A percentile compares a stretch with the other conserved stretches of the same genome.
These are phyloP conservation scores for Tetradesmus obliquus DNA, from an alignment of 139 green algal genomes.

Conservation along the genomic window DNA sequence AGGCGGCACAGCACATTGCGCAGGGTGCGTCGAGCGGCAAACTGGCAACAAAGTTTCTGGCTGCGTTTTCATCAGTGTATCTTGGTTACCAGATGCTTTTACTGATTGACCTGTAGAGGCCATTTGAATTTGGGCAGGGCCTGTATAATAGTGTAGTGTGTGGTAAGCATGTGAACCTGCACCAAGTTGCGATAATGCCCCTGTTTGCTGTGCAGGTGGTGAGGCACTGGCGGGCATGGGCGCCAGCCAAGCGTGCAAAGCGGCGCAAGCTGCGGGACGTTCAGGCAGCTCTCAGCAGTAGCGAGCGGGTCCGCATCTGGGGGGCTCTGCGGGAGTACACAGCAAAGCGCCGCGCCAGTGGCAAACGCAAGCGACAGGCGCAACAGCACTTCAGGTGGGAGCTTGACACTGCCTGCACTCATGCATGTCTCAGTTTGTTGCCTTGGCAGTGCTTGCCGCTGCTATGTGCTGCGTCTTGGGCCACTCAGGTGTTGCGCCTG, in stretches of 20 bases:
- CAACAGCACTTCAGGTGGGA: conserved; percentile 35
- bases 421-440: not conserved
- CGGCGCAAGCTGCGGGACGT: conserved; percentile 14
- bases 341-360: not conserved
- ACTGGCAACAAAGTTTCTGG: not conserved
- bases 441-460: not conserved
- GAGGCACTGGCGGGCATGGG: conserved; percentile 25
- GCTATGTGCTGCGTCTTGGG: not conserved
- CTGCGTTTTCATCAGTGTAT: no score
- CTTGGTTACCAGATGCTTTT: no score
- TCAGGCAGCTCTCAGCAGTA: not conserved
- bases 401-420: not conserved
- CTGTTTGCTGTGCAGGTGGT: conserved; percentile 12
- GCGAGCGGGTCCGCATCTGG: conserved; percentile 8
- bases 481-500: not conserved
- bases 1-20: conserved; percentile 13
- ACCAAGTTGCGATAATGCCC: no score
- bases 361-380: not conserved
- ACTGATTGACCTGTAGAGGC: not conserved
- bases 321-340: conserved; percentile 7
- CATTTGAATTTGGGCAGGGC: not conserved
- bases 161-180: not conserved
- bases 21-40: not conserved
- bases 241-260: conserved; percentile 15
- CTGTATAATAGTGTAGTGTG: not conserved